Base-by-base conservation (phyloP, 176 grass and related monocot species). In the Tuctoria greenei region DNA sequence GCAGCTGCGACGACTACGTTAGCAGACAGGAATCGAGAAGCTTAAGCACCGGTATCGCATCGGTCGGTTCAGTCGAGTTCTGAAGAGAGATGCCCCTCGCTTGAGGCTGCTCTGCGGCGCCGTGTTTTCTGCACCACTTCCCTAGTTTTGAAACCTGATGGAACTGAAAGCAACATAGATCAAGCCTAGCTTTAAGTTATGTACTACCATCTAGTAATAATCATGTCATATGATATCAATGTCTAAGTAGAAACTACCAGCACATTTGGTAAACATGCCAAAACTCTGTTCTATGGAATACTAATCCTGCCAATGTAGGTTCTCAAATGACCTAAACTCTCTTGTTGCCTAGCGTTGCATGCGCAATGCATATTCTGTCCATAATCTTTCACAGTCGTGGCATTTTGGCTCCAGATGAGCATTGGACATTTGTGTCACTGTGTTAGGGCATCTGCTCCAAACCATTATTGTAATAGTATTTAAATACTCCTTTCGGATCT, bases 51-150 rank as follows among this genome's bases (percentile, higher is more conserved):
- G 89, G 91, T n/a, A 90, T 98, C 13, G 82, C 91, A 4, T 92
- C 95, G 2, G 88, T 98, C 0, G 95, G 88, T 3, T 88, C 91
- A 4, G 78, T 94, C 24, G 95, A 98, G 57, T 92, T 87, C 82
- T 94, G 83, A 93, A 91, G 81, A 60, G 51, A 47, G 72, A 31
- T 28, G 8, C 71, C 71, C 49, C 71, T 12, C 4, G 26, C 47
- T 58, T 26, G 51, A 80, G 17, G 54, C 70, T 64, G 18, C 43
- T 20, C 16, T 54, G 36, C 21, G n/a, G 6, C 45, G 54, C 28
- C 78, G 72, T 45, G 72, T 76, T 31, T 54, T 49, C 78, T 69
- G 72, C 72, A 26, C 43, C 43, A 43, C 16, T 56, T 66, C 46
- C 55, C 81, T 51, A 61, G 79, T 84, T 80, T 85, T 60, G 26